Percentiles rank a stretch among this genome's conserved stretches.
phyloP scores from a whole-genome alignment of 345 rosid species.

The Salix koriyanagi region DNA sequence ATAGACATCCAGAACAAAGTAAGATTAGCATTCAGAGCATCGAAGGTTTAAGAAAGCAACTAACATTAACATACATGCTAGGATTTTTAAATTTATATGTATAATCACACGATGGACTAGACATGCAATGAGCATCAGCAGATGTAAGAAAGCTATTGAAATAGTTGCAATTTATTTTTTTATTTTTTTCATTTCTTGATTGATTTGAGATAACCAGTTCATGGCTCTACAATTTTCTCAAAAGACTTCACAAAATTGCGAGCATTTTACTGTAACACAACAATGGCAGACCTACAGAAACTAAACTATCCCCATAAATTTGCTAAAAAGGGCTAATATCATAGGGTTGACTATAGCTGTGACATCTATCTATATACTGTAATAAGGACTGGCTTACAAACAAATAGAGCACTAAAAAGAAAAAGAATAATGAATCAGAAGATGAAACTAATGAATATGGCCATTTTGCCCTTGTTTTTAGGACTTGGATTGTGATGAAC shows the following conservation, averaged over 20 bases:
- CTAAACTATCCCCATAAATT: conserved; percentile 45
- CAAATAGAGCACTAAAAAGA: neutral
- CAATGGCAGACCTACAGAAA: conserved; percentile 19
- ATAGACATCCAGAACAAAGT: too few species aligned
- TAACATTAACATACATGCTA: too few species aligned
- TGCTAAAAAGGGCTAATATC: conserved; percentile 55
- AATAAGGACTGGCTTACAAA: conserved; percentile 1
- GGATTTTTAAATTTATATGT: too few species aligned
- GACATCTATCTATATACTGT: conserved; percentile 32
- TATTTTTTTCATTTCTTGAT: conserved; percentile 5
- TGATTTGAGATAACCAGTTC: conserved; percentile 14
- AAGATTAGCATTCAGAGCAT: too few species aligned
- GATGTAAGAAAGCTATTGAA: neutral
- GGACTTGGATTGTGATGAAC: conserved; percentile 19
- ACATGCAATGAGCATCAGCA: neutral
- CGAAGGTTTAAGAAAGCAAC: neutral
- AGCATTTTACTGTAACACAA: conserved; percentile 1
- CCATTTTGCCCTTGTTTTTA: conserved; percentile 3
- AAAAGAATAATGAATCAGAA: conserved; percentile 4
- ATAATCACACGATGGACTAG: neutral
- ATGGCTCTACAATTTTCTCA: conserved; percentile 38
- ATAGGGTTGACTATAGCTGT: conserved; percentile 37
- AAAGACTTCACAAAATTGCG: conserved; percentile 23
- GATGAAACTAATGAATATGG: conserved; percentile 5
- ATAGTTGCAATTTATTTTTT: neutral